A percentile compares a stretch with the other conserved stretches of the same genome.
phyloP scores from a whole-genome alignment of 257 asterid species.

The Phtheirospermum japonicum region DNA sequence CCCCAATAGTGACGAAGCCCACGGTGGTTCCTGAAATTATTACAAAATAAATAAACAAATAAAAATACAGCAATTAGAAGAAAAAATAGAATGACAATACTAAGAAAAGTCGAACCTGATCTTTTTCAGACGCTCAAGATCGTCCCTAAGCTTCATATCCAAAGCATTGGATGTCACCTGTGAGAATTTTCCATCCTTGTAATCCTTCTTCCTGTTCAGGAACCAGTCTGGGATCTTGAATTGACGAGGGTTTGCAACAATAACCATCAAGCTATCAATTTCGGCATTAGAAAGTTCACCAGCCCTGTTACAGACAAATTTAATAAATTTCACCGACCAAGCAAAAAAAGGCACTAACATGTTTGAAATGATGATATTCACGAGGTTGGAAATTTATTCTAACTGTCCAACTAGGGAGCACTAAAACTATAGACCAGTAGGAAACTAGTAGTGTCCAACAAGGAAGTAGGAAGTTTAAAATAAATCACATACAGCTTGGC shows the following conservation, averaged over 20 bases:
- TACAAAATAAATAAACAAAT: neutral
- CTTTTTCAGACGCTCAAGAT: constrained; percentile 60
- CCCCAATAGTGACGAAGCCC: constrained; percentile 96
- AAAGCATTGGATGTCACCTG: constrained; percentile 56
- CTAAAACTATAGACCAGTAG: no score
- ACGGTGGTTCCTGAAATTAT: constrained; percentile 51
- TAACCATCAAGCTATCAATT: constrained; percentile 48
- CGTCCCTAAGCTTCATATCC: constrained; percentile 65
- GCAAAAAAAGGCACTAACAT: no score
- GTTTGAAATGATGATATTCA: no score
- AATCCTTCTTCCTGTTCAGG: constrained; percentile 56
- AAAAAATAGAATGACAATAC: neutral
- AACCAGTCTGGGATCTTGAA: constrained; percentile 64
- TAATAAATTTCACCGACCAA: neutral
- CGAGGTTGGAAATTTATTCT: no score
- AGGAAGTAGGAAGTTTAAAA: no score
- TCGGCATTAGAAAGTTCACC: constrained; percentile 55
- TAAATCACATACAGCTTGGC: no score
- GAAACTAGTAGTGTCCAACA: no score
- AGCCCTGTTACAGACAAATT: constrained; percentile 32
- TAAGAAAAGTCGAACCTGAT: constrained; percentile 36
- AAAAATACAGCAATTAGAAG: neutral
- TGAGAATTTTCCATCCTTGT: constrained; percentile 53
- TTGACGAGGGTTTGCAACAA: constrained; percentile 53
- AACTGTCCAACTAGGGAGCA: no score